Conservation (phyloP, 495 filamentous ascomycete genomes). For the Opeltia flavorubescens region DNA sequence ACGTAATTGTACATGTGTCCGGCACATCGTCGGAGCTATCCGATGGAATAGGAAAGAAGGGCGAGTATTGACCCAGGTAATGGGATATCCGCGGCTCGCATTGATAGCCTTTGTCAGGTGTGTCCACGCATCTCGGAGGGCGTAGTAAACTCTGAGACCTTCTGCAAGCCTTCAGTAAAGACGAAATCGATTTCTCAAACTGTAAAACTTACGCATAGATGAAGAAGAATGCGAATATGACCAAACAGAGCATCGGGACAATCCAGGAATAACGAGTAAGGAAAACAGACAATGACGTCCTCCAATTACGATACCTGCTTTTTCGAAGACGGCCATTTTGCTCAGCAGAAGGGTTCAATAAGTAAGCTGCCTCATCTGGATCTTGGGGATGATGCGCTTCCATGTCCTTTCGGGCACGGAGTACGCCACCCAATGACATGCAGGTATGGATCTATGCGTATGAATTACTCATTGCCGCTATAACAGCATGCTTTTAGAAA, state of each 20-base stretch:
- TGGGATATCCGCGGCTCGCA: constrained; percentile 47
- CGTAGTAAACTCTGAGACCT: neutral
- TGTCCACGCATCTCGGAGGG: constrained; percentile 25
- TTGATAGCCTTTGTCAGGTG: constrained; percentile 45
- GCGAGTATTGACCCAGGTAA: constrained; percentile 77
- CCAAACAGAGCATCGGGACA: neutral
- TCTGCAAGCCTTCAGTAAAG: neutral
- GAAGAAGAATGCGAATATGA: neutral
- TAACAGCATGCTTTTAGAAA: too few relatives aligned
- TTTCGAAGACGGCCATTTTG: neutral
- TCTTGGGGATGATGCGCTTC: neutral
- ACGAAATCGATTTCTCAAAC: neutral
- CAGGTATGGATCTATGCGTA: neutral
- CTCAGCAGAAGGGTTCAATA: neutral
- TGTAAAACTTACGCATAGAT: neutral
- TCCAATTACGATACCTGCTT: neutral
- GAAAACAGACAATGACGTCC: neutral
- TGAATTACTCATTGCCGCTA: neutral
- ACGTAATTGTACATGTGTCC: constrained; percentile 51
- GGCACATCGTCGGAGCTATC: constrained; percentile 43
- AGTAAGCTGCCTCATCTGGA: neutral
- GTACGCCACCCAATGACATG: neutral
- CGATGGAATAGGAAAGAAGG: constrained; percentile 57
- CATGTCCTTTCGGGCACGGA: neutral
- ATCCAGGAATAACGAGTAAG: neutral